These are phyloP conservation scores for Rhazya stricta DNA, from an alignment of 257 asterid species.

Conservation along the genomic window DNA sequence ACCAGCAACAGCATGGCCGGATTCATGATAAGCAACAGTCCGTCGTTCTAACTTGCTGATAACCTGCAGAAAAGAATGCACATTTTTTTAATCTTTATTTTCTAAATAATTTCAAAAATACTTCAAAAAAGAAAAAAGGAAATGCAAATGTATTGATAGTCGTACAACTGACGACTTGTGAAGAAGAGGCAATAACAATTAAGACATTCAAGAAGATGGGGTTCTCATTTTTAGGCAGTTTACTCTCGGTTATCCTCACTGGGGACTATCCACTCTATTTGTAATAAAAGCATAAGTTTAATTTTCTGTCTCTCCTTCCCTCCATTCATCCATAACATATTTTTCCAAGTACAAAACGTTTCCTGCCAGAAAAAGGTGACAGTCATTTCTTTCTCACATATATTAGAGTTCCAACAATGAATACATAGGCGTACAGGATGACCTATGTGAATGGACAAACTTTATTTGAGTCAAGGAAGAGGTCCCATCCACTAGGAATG, in stretches of 20 bases:
- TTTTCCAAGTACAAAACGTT: background rate
- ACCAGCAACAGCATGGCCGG: constrained; percentile 90
- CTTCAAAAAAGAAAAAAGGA: no score
- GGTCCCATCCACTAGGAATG: background rate
- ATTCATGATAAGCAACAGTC: constrained; percentile 88
- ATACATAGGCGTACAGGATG: background rate
- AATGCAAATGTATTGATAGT: background rate
- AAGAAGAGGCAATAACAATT: background rate
- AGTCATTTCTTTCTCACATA: background rate
- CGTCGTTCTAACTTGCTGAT: constrained; percentile 62
- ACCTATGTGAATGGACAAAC: background rate
- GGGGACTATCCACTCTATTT: background rate
- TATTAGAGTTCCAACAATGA: background rate
- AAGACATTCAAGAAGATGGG: background rate
- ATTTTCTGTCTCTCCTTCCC: background rate
- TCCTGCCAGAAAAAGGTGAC: background rate
- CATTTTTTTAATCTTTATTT: no score
- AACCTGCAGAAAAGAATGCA: constrained; percentile 37
- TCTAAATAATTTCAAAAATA: no score
- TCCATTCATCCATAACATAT: background rate
- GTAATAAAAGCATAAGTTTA: background rate
- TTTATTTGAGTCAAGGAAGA: background rate
- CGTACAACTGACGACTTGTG: background rate
- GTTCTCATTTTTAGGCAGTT: background rate
- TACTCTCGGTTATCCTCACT: background rate